phyloP scores from a whole-genome alignment of 2,329 filamentous ascomycete genomes.

The Myriosclerotinia scirpicola region DNA sequence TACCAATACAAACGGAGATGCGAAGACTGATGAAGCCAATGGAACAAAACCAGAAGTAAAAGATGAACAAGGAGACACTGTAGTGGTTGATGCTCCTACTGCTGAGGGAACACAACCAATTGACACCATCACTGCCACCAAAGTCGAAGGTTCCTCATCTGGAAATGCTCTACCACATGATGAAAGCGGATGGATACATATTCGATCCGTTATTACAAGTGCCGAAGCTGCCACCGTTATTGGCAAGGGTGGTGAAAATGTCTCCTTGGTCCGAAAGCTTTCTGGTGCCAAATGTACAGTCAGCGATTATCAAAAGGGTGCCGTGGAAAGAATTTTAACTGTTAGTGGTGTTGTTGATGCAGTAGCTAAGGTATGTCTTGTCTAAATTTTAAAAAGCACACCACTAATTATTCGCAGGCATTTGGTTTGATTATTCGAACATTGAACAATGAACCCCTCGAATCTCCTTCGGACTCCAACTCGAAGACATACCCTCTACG shows the following conservation, averaged over 20 bases:
- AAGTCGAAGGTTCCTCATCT: conserved; percentile 31
- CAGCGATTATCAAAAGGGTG: conserved; percentile 95
- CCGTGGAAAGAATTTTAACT: conserved; percentile 94
- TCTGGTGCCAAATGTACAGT: conserved; percentile 98
- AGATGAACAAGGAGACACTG: conserved; percentile 66
- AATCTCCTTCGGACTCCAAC: conserved; percentile 82
- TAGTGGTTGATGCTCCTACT: conserved; percentile 57
- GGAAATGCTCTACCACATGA: conserved; percentile 65
- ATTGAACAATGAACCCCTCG: conserved; percentile 92
- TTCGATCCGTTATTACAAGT: conserved; percentile 95
- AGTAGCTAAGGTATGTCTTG: conserved; percentile 76
- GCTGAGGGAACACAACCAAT: conserved; percentile 50
- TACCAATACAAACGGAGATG: conserved; percentile 46
- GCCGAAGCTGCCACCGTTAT: conserved; percentile 97
- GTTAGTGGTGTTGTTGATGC: conserved; percentile 96
- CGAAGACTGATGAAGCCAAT: conserved; percentile 43
- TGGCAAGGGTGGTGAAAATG: conserved; percentile 97
- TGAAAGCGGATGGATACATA: conserved; percentile 94
- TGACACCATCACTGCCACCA: conserved; percentile 48
- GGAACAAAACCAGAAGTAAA: conserved; percentile 52
- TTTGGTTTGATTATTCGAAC: conserved; percentile 98
- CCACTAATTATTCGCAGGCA: conserved; percentile 55
- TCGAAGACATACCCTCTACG: conserved; percentile 98
- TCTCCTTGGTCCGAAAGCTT: conserved; percentile 91
- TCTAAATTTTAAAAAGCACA: not conserved